Conservation (phyloP, 1,284 basidiomycete species). For the Puccinia novopanici region DNA sequence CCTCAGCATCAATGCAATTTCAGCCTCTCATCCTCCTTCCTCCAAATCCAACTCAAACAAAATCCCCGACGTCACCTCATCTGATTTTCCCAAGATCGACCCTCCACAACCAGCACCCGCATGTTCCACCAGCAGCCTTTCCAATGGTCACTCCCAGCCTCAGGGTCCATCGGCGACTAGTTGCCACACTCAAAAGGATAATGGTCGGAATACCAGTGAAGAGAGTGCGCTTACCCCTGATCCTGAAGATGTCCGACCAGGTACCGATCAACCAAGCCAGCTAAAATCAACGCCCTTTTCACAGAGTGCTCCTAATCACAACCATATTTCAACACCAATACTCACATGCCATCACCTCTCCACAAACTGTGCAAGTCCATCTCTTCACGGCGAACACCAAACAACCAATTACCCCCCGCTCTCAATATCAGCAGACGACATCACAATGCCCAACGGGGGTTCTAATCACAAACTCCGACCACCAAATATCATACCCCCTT, state of each 20-base stretch:
- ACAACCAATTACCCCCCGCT: neutral
- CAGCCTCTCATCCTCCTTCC: neutral
- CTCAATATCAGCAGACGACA: constrained; percentile 10
- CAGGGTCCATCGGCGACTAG: constrained; percentile 6
- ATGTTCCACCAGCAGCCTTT: neutral
- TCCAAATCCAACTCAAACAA: neutral
- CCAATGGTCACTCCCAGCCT: neutral
- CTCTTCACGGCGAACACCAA: neutral
- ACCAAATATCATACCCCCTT: constrained; percentile 38
- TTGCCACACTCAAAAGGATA: neutral
- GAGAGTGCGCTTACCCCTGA: constrained; percentile 50
- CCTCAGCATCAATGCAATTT: neutral
- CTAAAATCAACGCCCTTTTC: neutral
- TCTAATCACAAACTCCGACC: constrained; percentile 1
- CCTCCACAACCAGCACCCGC: neutral
- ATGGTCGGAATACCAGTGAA: constrained; percentile 41
- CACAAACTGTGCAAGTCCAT: constrained; percentile 11
- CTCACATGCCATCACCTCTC: neutral
- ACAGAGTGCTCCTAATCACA: neutral
- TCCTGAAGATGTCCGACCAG: constrained; percentile 36
- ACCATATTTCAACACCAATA: constrained; percentile 7
- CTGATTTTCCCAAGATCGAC: neutral
- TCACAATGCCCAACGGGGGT: neutral
- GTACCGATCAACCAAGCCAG: neutral
- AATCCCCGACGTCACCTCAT: neutral